These are phyloP conservation scores for Rhizopus delemar DNA, from an alignment of 371 early-diverging fungal species.

Conservation along the genomic window DNA sequence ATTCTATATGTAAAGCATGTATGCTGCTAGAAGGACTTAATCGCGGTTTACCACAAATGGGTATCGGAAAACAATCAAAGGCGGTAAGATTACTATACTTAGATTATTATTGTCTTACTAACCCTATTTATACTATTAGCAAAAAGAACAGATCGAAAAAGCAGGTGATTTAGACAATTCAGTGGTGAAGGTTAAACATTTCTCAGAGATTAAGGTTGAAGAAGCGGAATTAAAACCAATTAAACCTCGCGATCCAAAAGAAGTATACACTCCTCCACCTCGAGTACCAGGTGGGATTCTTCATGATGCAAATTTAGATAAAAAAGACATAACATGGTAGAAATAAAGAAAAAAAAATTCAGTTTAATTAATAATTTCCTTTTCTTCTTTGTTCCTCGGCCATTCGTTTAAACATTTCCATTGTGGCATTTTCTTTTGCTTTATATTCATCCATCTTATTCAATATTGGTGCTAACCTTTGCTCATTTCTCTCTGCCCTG, in stretches of 20 bases:
- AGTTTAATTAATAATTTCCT: slow-evolving; percentile 14
- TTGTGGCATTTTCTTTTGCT: slow-evolving; percentile 67
- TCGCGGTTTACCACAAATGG: slow-evolving; percentile 78
- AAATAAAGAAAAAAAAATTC: slow-evolving; percentile 3
- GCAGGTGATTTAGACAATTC: slow-evolving; percentile 9
- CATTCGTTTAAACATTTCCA: slow-evolving; percentile 70
- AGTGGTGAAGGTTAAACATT: slow-evolving; percentile 33
- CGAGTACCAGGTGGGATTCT: slow-evolving; percentile 40
- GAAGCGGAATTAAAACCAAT: slow-evolving; percentile 30
- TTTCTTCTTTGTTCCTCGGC: slow-evolving; percentile 53
- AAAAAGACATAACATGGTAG: slow-evolving; percentile 46
- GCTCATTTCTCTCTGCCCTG: slow-evolving; percentile 29
- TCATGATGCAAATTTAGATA: slow-evolving; percentile 23
- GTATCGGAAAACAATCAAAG: slow-evolving; percentile 51
- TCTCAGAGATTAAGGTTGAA: slow-evolving; percentile 47
- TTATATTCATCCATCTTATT: slow-evolving; percentile 55
- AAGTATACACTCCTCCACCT: slow-evolving; percentile 48
- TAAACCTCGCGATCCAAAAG: slow-evolving; percentile 39
- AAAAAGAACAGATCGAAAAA: slow-evolving; percentile 26
- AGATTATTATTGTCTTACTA: too few species aligned
- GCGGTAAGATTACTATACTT: slow-evolving; percentile 27
- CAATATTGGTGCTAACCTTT: slow-evolving; percentile 46
- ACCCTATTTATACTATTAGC: slow-evolving; percentile 13
- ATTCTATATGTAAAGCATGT: slow-evolving; percentile 93
- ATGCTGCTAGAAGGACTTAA: slow-evolving; percentile 92